phyloP scores from a whole-genome alignment of 495 filamentous ascomycete species.

The Aspergillus heteromorphus region DNA sequence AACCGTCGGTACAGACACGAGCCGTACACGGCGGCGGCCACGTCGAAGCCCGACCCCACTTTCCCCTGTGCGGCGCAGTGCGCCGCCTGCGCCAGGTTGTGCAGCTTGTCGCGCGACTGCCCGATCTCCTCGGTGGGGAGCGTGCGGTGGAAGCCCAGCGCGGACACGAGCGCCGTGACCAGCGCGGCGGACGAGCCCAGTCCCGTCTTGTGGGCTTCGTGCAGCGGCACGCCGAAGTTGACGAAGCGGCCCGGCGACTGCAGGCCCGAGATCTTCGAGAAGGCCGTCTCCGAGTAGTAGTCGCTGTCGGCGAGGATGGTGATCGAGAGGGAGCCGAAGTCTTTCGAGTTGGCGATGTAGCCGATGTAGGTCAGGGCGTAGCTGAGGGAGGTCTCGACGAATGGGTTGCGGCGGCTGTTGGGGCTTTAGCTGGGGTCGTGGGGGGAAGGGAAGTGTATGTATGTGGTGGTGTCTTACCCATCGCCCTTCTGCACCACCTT shows the following conservation, averaged over 20 bases:
- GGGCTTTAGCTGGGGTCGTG: background rate
- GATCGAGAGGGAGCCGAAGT: conserved; percentile 63
- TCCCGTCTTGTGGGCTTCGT: conserved; percentile 87
- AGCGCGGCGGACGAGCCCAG: conserved; percentile 93
- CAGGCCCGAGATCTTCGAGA: conserved; percentile 24
- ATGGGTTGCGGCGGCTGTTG: conserved; percentile 59
- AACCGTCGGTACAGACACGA: conserved; percentile 88
- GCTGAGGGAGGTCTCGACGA: conserved; percentile 83
- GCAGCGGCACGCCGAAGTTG: conserved; percentile 69
- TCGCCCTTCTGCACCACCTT: conserved; percentile 67
- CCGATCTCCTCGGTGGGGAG: conserved; percentile 57
- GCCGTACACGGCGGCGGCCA: conserved; percentile 89
- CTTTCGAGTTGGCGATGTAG: conserved; percentile 45
- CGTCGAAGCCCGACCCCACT: conserved; percentile 91
- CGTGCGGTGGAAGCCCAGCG: conserved; percentile 71
- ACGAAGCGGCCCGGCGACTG: conserved; percentile 50
- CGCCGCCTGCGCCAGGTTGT: conserved; percentile 88
- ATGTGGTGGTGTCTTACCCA: conserved; percentile 65
- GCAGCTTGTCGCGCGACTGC: conserved; percentile 53
- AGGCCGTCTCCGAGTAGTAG: conserved; percentile 80
- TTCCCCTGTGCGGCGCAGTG: conserved; percentile 97
- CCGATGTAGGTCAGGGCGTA: conserved; percentile 83
- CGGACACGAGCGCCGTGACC: conserved; percentile 83
- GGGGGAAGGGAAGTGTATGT: background rate
- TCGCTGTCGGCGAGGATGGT: conserved; percentile 92